These are phyloP conservation scores for Candolleomyces aberdarensis DNA, from an alignment of 768 basidiomycete genomes.

Conservation along the genomic window DNA sequence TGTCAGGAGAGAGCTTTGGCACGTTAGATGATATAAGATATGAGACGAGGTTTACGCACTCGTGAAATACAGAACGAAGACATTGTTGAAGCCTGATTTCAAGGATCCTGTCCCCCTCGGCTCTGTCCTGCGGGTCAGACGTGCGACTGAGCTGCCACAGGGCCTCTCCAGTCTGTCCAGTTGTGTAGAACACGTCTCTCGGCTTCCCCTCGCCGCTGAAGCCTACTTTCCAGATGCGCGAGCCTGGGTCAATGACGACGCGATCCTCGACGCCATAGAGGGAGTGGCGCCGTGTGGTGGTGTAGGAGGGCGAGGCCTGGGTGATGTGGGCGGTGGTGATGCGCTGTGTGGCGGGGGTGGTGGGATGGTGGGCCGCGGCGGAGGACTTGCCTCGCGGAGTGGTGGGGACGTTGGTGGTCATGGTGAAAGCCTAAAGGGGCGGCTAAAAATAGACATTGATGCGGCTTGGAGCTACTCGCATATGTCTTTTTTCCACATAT, in stretches of 20 bases:
- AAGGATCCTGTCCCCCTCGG: slow-evolving; percentile 73
- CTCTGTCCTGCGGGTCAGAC: slow-evolving; percentile 49
- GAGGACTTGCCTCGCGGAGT: slow-evolving; percentile 39
- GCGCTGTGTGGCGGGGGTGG: slow-evolving; percentile 59
- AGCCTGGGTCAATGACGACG: slow-evolving; percentile 92
- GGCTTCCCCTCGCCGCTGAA: slow-evolving; percentile 96
- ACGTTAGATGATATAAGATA: slow-evolving; percentile 10
- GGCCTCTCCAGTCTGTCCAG: slow-evolving; percentile 35
- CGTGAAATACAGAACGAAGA: slow-evolving; percentile 77
- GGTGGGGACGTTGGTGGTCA: slow-evolving; percentile 24
- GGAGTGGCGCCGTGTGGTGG: slow-evolving; percentile 84
- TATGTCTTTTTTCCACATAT: background rate
- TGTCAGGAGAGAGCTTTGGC: slow-evolving; percentile 77
- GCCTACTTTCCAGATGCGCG: slow-evolving; percentile 93
- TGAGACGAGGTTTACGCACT: slow-evolving; percentile 49
- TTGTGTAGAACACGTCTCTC: slow-evolving; percentile 77
- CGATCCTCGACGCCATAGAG: slow-evolving; percentile 97
- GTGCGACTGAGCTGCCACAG: slow-evolving; percentile 65
- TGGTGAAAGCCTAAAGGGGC: background rate
- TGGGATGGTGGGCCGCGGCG: slow-evolving; percentile 24
- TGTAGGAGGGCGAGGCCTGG: slow-evolving; percentile 79
- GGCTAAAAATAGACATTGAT: background rate
- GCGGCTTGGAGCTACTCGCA: background rate
- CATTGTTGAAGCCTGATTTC: slow-evolving; percentile 65
- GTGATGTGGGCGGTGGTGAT: slow-evolving; percentile 42